Evolutionary conservation across 306 rosid species (phyloP).

Genomic region (Cyclanthera cordifolia): DNA sequence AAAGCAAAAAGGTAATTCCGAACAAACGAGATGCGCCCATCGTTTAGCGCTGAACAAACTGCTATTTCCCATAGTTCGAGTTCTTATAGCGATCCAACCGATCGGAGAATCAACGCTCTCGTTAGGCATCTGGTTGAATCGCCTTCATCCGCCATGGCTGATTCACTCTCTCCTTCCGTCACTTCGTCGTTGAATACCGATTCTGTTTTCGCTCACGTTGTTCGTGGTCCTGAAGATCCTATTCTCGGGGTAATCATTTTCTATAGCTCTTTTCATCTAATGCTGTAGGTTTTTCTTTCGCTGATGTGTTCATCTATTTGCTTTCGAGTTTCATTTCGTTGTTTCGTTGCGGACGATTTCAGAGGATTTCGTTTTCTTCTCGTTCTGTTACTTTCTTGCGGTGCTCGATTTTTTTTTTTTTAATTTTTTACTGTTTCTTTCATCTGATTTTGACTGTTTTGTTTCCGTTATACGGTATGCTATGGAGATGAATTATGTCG

Average conservation of each 20-base stretch:
- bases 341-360: neutral
- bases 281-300: neutral
- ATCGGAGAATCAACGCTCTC: slow-evolving; percentile 62
- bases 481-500: neutral
- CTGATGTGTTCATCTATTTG: neutral
- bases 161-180: slow-evolving; percentile 40
- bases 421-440: neutral
- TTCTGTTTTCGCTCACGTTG: slow-evolving; percentile 74
- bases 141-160: slow-evolving; percentile 31
- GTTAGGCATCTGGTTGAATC: slow-evolving; percentile 31
- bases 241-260: slow-evolving; percentile 63
- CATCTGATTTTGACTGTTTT: neutral
- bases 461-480: neutral
- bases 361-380: neutral
- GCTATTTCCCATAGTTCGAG: slow-evolving; percentile 13
- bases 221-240: slow-evolving; percentile 92
- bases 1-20: neutral
- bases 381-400: neutral
- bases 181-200: slow-evolving; percentile 31
- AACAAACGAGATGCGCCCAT: slow-evolving; percentile 52
- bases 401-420: neutral
- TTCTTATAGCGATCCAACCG: slow-evolving; percentile 22
- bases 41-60: slow-evolving; percentile 18
- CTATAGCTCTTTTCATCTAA: neutral
- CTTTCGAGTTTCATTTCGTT: neutral